Percentiles rank a stretch among this genome's conserved stretches.
Evolutionary conservation across 2,329 filamentous ascomycete species (phyloP).

Genomic region (Colletotrichum siamense): DNA sequence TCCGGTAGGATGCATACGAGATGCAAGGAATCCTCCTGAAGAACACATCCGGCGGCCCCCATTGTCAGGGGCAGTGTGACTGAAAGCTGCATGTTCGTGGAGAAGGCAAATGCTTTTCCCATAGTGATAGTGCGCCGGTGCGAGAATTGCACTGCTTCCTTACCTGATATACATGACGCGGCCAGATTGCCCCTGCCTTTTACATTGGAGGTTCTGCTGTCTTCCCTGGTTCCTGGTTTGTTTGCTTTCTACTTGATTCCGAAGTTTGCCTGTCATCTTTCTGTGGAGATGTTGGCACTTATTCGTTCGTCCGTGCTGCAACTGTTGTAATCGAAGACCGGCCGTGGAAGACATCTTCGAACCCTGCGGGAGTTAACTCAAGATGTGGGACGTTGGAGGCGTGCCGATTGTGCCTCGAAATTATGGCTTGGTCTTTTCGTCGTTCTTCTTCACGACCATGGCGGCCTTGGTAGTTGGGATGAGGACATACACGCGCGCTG

Average conservation of each 20-base stretch:
- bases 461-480: conserved; percentile 16
- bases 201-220: background rate
- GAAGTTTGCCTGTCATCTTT: background rate
- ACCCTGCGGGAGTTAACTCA: background rate
- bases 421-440: conserved; percentile 19
- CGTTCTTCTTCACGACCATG: conserved; percentile 23
- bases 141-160: background rate
- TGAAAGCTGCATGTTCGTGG: background rate
- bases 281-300: background rate
- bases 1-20: background rate
- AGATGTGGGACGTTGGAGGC: conserved; percentile 20
- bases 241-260: background rate
- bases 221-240: background rate
- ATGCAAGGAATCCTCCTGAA: background rate
- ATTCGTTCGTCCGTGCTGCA: background rate
- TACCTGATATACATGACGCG: too few relatives aligned
- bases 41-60: background rate
- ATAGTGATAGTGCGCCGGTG: background rate
- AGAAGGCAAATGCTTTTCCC: background rate
- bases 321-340: background rate
- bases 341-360: background rate
- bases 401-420: conserved; percentile 22
- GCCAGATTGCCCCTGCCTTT: background rate
- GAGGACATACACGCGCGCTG: conserved; percentile 16
- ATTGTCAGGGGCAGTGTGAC: background rate